A percentile compares a stretch with the other conserved stretches of the same genome.
Evolutionary conservation across 1,284 basidiomycete species (phyloP).

Genomic region (Puccinia coronata): DNA sequence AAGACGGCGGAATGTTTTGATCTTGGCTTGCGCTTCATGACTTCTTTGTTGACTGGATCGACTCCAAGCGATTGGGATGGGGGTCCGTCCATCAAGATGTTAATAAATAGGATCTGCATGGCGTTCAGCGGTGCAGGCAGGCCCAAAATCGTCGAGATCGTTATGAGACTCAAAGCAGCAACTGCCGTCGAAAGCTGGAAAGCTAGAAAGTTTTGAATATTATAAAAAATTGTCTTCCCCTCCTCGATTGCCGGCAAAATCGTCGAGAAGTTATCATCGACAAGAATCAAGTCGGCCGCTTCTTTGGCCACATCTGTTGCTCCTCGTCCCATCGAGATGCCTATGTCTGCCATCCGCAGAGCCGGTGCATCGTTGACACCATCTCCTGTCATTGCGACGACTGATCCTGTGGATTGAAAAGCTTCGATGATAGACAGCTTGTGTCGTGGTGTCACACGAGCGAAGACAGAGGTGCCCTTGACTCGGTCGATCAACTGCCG

Average conservation of each 20-base stretch:
- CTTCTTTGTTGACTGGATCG: conserved; percentile 85
- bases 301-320: conserved; percentile 98
- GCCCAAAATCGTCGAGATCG: conserved; percentile 83
- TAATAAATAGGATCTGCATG: conserved; percentile 98
- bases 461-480: conserved; percentile 80
- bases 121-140: conserved; percentile 91
- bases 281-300: conserved; percentile 93
- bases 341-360: conserved; percentile 96
- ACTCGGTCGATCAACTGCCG: conserved; percentile 79
- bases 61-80: conserved; percentile 94
- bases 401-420: conserved; percentile 79
- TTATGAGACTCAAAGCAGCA: conserved; percentile 90
- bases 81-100: conserved; percentile 98
- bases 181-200: conserved; percentile 97
- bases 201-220: conserved; percentile 95
- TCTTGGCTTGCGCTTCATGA: conserved; percentile 85
- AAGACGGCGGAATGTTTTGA: conserved; percentile 87
- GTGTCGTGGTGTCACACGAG: conserved; percentile 89
- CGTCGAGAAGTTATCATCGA: conserved; percentile 95
- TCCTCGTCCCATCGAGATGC: conserved; percentile 92
- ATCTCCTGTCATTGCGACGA: conserved; percentile 98
- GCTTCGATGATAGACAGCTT: conserved; percentile 97
- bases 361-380: conserved; percentile 98
- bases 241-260: conserved; percentile 93
- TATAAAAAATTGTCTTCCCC: conserved; percentile 97